phyloP scores from a whole-genome alignment of 495 filamentous ascomycete species.

The Echria macrotheca region DNA sequence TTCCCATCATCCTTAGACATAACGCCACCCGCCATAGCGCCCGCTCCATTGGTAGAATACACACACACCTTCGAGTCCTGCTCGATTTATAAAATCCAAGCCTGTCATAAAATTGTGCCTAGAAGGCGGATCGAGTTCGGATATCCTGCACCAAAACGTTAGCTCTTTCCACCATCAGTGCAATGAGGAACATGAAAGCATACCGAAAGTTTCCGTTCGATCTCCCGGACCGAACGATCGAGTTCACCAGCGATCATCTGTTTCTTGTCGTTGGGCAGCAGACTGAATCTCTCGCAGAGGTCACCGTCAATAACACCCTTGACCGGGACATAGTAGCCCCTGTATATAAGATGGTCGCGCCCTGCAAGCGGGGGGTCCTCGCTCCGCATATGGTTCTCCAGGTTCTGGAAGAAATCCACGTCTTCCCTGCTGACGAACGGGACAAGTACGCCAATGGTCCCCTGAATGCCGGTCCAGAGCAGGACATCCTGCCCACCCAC shows the following conservation, averaged over 20 bases:
- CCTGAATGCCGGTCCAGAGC: slow-evolving; percentile 90
- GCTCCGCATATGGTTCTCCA: slow-evolving; percentile 77
- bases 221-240: slow-evolving; percentile 82
- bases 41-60: too few species aligned
- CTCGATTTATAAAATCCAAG: too few species aligned
- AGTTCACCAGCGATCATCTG: slow-evolving; percentile 90
- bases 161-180: too few species aligned
- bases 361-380: slow-evolving; percentile 86
- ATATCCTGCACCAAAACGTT: too few species aligned
- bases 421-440: slow-evolving; percentile 88
- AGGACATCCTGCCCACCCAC: slow-evolving; percentile 88
- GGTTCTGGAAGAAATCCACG: slow-evolving; percentile 92
- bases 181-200: too few species aligned
- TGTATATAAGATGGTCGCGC: slow-evolving; percentile 89
- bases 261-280: slow-evolving; percentile 80
- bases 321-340: slow-evolving; percentile 93
- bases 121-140: slow-evolving; percentile 82
- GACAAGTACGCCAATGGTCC: slow-evolving; percentile 85
- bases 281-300: slow-evolving; percentile 83
- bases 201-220: slow-evolving; percentile 93
- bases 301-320: slow-evolving; percentile 99
- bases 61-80: too few species aligned
- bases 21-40: too few species aligned
- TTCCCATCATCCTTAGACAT: neutral
- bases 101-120: slow-evolving; percentile 10